A percentile compares a stretch with the other conserved stretches of the same genome.
Evolutionary conservation across 495 filamentous ascomycete genomes (phyloP).

Genomic region (Copromyces sp.): DNA sequence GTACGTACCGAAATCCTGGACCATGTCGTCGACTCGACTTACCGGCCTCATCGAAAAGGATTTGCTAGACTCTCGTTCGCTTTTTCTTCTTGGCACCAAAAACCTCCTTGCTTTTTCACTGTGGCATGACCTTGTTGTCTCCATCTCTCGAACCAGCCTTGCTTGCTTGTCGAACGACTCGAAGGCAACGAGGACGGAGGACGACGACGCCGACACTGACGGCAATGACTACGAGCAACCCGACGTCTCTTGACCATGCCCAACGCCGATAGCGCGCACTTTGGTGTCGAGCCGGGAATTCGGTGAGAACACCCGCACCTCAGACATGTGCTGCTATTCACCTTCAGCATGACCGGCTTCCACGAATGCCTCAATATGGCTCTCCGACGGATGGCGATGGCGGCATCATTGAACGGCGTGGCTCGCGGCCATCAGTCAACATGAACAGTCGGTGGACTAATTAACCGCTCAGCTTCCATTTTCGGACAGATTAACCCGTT

Average conservation of each 20-base stretch:
- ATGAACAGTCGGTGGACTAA: conserved; percentile 13
- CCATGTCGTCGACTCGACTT: not conserved
- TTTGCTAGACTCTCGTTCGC: not conserved
- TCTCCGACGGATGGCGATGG: not conserved
- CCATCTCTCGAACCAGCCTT: not conserved
- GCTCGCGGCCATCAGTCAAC: not conserved
- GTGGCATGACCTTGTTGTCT: not conserved
- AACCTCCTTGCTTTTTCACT: not conserved
- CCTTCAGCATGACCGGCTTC: not conserved
- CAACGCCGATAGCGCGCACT: not conserved
- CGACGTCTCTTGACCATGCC: not conserved
- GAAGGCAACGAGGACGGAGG: not conserved
- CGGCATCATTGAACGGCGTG: not conserved
- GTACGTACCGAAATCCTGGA: not conserved
- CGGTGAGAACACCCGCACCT: not conserved
- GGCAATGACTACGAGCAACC: not conserved
- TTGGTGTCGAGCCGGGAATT: not conserved
- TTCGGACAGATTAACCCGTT: conserved; percentile 9
- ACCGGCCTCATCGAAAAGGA: not conserved
- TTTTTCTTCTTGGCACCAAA: not conserved
- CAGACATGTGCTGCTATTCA: not conserved
- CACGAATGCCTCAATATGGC: not conserved
- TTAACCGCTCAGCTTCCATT: conserved; percentile 19
- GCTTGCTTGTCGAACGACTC: not conserved
- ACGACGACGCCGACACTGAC: not conserved